Evolutionary conservation across 805 yeast genomes (phyloP), one percentile per base, ranked within the genome.

Genomic region (Candida maesae): DNA sequence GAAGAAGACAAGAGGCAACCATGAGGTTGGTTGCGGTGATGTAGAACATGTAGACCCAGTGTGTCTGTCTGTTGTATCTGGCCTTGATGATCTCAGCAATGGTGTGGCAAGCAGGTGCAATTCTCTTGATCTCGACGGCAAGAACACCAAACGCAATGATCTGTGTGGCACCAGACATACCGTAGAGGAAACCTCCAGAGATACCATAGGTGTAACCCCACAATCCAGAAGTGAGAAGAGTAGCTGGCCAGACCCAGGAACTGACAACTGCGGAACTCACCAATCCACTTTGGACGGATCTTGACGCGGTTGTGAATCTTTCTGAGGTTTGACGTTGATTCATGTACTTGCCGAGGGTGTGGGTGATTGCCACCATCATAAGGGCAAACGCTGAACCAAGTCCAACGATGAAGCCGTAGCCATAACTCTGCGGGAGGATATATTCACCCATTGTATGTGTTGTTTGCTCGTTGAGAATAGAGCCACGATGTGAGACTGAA

Each of bases 171-270:
- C 66, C 52, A 20, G 40, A 25, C 3, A 49, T 39, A 14, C 53
- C 59, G 38, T 70, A 70, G 40, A 60, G 48, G 37, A 56, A 65
- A 0, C 67, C 63, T 26, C 70, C 73, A 47, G 58, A 59, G n/a
- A 73, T 53, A 20, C 77, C 76, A 48, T 67, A 61, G 5, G 53
- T 36, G 46, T 72, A 73, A 29, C 65, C 55, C 70, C 70, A 61
- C 3, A 65, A 55, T 2, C 68, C 61, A 4, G 71, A 64, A 9
- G 62, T 52, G 32, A 64, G 57, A 33, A 64, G 56, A 21, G 67
- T 70, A 33, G 69, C 67, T 6, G 71, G 68, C 72, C 74, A 70
- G 19, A 71, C 67, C 77, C 78, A 73, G 1, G 73, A 64, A 10
- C 69, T 36, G 10, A 71, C 73, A 4, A 66, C 67, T 11, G 73